Conservation (phyloP, 495 filamentous ascomycete species). For the Paragyromitra xinjiangensis region DNA sequence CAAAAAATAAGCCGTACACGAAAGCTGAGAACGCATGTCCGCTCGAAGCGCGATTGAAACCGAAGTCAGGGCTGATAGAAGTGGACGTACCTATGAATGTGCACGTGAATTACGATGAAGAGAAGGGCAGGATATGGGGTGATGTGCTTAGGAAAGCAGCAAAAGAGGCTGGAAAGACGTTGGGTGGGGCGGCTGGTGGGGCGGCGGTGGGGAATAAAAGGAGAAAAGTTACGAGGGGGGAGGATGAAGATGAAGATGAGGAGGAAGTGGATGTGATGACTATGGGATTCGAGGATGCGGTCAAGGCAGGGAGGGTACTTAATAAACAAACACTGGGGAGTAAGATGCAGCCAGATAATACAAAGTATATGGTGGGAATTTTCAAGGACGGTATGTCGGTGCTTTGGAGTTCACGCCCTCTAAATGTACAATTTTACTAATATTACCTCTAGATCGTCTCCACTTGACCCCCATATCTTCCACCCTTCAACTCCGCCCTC, state of each 20-base stretch:
- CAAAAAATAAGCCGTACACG: constrained; percentile 66
- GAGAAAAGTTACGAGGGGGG: constrained; percentile 56
- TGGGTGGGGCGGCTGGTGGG: constrained; percentile 66
- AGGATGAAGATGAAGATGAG: constrained; percentile 59
- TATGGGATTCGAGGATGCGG: constrained; percentile 63
- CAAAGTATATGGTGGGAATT: constrained; percentile 75
- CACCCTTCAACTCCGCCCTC: constrained; percentile 76
- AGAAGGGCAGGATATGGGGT: constrained; percentile 72
- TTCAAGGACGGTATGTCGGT: constrained; percentile 68
- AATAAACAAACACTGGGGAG: constrained; percentile 73
- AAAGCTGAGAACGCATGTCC: constrained; percentile 66
- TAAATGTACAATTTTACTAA: neutral
- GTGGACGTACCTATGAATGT: constrained; percentile 75
- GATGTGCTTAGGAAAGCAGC: constrained; percentile 67
- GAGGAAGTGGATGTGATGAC: constrained; percentile 60
- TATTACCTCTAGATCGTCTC: constrained; percentile 64
- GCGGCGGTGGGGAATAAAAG: constrained; percentile 59
- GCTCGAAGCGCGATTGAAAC: constrained; percentile 71
- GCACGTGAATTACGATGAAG: constrained; percentile 69
- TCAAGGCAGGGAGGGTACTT: constrained; percentile 64
- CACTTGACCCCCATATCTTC: constrained; percentile 74
- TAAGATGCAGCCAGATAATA: constrained; percentile 68
- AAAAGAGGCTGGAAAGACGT: constrained; percentile 58
- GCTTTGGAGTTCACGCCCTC: neutral
- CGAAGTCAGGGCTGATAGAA: constrained; percentile 73